phyloP scores from a whole-genome alignment of 1,284 basidiomycete species.

The Blastosporella zonata region DNA sequence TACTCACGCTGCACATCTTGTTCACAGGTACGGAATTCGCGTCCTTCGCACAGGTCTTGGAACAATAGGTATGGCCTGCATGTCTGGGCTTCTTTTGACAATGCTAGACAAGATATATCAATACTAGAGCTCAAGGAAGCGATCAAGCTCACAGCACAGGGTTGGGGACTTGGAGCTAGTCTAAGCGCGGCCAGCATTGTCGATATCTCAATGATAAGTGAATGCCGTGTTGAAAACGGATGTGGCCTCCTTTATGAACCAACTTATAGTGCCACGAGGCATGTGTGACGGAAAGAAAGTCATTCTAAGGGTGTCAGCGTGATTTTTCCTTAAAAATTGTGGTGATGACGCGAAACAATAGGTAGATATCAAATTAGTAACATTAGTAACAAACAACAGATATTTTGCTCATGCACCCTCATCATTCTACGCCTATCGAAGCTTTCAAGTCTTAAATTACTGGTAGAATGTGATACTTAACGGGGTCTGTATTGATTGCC shows the following conservation, averaged over 20 bases:
- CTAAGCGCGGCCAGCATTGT: not conserved
- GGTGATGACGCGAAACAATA: too few species aligned
- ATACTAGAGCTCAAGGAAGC: constrained; percentile 1
- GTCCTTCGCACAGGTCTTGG: constrained; percentile 56
- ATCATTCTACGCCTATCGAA: too few species aligned
- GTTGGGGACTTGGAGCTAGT: not conserved
- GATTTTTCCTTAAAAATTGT: too few species aligned
- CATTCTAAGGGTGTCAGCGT: not conserved
- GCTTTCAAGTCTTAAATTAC: too few species aligned
- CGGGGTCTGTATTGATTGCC: too few species aligned
- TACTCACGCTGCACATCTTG: constrained; percentile 39
- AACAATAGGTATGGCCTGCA: constrained; percentile 51
- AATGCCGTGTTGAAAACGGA: not conserved
- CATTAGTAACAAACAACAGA: too few species aligned
- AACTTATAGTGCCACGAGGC: not conserved
- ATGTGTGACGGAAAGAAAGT: not conserved
- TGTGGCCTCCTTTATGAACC: not conserved
- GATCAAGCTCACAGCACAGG: constrained; percentile 17
- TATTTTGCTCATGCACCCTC: too few species aligned
- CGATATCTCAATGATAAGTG: not conserved
- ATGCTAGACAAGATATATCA: constrained; percentile 34
- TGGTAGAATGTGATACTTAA: too few species aligned
- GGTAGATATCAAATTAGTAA: too few species aligned
- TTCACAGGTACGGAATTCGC: constrained; percentile 27
- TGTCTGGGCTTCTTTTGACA: constrained; percentile 57